Percentiles rank a stretch among this genome's conserved stretches.
phyloP scores from a whole-genome alignment of 2,329 filamentous ascomycete genomes.

The Pseudogymnoascus sp. region DNA sequence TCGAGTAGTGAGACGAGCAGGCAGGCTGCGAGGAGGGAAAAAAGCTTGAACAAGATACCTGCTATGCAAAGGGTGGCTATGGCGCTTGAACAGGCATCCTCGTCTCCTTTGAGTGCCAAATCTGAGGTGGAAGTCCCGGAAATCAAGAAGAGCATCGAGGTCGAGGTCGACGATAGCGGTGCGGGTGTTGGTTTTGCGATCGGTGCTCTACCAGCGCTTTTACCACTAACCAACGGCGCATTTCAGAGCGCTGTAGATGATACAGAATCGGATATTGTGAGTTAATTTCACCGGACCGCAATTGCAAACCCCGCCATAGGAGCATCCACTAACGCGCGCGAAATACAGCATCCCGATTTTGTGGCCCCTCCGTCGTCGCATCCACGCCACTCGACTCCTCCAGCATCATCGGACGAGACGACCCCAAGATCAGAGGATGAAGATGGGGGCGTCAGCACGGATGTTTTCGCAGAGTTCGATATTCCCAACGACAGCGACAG shows the following conservation, averaged over 20 bases:
- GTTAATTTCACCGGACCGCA: background rate
- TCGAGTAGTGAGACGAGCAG: background rate
- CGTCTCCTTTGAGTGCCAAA: background rate
- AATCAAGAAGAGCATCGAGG: background rate
- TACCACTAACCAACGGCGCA: conserved; percentile 4
- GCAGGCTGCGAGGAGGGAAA: conserved; percentile 6
- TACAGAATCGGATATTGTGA: background rate
- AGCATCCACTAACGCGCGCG: background rate
- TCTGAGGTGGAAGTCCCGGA: background rate
- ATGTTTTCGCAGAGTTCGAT: background rate
- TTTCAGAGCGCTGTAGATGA: background rate
- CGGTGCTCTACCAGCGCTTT: background rate
- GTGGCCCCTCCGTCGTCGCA: conserved; percentile 2
- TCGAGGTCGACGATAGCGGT: background rate
- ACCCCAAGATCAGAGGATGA: background rate
- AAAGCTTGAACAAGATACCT: conserved; percentile 8
- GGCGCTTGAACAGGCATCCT: background rate
- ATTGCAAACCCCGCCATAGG: background rate
- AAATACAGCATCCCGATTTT: background rate
- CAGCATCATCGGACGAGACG: background rate
- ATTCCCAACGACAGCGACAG: background rate
- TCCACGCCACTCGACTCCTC: background rate
- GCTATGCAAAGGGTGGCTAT: conserved; percentile 3
- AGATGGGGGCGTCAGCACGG: background rate
- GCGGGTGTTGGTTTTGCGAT: background rate